Conservation (phyloP, 208 protist species). For the Crithidia bombi region DNA sequence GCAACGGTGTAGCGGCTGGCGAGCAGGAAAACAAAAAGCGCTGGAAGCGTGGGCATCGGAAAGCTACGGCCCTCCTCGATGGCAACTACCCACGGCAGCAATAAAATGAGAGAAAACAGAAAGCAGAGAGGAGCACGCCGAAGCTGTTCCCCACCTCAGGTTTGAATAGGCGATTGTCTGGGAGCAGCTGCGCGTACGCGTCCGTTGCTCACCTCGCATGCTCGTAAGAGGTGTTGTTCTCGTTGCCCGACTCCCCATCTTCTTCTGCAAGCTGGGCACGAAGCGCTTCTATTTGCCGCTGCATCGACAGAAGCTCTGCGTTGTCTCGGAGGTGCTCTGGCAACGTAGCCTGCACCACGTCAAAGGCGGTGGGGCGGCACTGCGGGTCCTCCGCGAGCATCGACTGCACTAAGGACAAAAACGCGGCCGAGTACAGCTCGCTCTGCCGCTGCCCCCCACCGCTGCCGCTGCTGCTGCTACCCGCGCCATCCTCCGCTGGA, state of each 20-base stretch:
- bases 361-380: slow-evolving; percentile 48
- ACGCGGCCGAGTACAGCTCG: slow-evolving; percentile 37
- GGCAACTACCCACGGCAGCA: neutral
- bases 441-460: neutral
- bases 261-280: slow-evolving; percentile 6
- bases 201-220: no score
- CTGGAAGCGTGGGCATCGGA: neutral
- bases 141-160: no score
- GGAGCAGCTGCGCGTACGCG: no score
- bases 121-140: slow-evolving; percentile 21
- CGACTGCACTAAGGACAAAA: slow-evolving; percentile 42
- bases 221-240: neutral
- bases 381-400: slow-evolving; percentile 43
- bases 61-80: neutral
- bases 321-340: slow-evolving; percentile 16
- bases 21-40: neutral
- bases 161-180: no score
- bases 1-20: no score
- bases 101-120: neutral
- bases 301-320: slow-evolving; percentile 12
- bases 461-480: slow-evolving; percentile 23
- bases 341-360: slow-evolving; percentile 39
- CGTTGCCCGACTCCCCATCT: neutral
- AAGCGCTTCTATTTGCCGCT: slow-evolving; percentile 15
- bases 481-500: slow-evolving; percentile 36